Percentiles rank a stretch among this genome's conserved stretches.
These are phyloP conservation scores for Fomitopsis schrenkii DNA, from an alignment of 1,284 basidiomycete species.

Conservation along the genomic window DNA sequence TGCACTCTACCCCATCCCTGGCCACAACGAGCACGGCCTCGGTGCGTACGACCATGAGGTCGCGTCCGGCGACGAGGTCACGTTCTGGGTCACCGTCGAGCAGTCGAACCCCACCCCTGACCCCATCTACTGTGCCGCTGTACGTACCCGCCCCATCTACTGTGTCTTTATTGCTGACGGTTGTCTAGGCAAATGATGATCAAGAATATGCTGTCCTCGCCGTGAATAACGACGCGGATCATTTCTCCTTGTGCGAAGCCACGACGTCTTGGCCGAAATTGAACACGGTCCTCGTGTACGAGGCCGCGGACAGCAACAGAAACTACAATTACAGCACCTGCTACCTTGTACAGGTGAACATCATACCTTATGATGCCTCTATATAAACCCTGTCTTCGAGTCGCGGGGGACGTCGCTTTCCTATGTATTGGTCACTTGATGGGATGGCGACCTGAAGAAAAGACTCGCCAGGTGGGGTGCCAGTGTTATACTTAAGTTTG, in stretches of 20 bases:
- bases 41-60: background rate
- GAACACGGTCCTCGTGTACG: slow-evolving; percentile 7
- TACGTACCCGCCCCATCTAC: slow-evolving; percentile 1
- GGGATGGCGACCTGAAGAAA: no score
- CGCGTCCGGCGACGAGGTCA: background rate
- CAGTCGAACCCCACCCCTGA: background rate
- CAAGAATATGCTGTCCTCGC: slow-evolving; percentile 11
- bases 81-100: background rate
- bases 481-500: no score
- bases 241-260: slow-evolving; percentile 17
- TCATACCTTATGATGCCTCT: background rate
- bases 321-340: slow-evolving; percentile 16
- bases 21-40: slow-evolving; percentile 1
- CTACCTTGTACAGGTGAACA: slow-evolving; percentile 11
- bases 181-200: background rate
- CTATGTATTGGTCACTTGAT: no score
- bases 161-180: background rate
- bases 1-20: slow-evolving; percentile 3
- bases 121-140: slow-evolving; percentile 1
- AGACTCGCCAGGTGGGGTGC: no score
- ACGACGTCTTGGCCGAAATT: background rate
- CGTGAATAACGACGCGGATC: slow-evolving; percentile 14
- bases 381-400: no score
- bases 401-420: no score
- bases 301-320: slow-evolving; percentile 9